Percentiles rank a stretch among this genome's conserved stretches.
phyloP scores from a whole-genome alignment of 345 rosid species.

The Eucalyptus melliodora region DNA sequence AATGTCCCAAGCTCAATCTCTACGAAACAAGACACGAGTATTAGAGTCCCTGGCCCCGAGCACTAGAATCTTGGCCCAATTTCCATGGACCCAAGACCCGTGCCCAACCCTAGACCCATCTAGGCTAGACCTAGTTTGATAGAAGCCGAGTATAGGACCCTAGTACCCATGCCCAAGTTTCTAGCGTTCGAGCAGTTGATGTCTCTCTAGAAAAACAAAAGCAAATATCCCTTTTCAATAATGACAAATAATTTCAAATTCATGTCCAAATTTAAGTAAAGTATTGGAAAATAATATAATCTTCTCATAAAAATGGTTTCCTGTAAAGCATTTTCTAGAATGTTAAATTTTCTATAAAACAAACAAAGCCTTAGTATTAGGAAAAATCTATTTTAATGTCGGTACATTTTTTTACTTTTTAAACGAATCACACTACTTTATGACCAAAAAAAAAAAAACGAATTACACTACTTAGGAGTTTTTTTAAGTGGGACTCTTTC shows the following conservation, averaged over 20 bases:
- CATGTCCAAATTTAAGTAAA: no score
- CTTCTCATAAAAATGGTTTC: not conserved
- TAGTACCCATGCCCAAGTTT: no score
- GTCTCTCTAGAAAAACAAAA: not conserved
- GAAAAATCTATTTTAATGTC: not conserved
- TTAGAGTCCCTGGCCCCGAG: fast-evolving
- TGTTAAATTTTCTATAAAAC: no score
- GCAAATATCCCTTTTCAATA: fast-evolving
- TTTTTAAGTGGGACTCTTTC: not conserved
- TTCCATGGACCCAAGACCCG: not conserved
- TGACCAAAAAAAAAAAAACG: not conserved
- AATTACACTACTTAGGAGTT: not conserved
- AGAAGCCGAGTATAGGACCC: fast-evolving
- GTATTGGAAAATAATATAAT: no score
- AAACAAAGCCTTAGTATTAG: no score
- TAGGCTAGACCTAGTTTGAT: not conserved
- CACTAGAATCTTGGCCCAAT: fast-evolving
- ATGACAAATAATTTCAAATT: no score
- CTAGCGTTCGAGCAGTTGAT: not conserved
- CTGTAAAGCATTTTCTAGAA: fast-evolving
- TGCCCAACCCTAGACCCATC: not conserved
- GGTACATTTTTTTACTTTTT: no score
- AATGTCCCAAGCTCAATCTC: not conserved
- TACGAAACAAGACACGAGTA: not conserved
- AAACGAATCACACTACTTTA: no score